These are phyloP conservation scores for Wickerhamomyces xylosicus DNA, from an alignment of 805 yeast genomes.

Conservation along the genomic window DNA sequence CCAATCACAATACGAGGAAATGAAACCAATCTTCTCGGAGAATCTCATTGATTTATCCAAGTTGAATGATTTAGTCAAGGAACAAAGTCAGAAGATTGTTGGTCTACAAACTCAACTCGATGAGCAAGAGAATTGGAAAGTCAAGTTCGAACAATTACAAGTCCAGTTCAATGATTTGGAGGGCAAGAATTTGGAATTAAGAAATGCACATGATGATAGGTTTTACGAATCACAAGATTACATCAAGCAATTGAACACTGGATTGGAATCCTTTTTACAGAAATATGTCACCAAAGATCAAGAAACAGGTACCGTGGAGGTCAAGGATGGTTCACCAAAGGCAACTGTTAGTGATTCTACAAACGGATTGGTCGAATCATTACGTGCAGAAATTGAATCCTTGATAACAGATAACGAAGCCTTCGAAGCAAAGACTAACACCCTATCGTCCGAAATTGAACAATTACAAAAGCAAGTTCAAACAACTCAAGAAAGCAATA, in stretches of 20 bases:
- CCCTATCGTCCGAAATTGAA: constrained; percentile 25
- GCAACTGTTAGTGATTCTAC: neutral
- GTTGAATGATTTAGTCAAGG: constrained; percentile 43
- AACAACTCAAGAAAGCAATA: constrained; percentile 1
- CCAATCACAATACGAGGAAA: constrained; percentile 29
- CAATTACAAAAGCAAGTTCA: constrained; percentile 12
- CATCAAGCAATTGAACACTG: constrained; percentile 17
- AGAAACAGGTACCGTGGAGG: constrained; percentile 11
- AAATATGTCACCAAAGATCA: constrained; percentile 15
- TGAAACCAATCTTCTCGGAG: constrained; percentile 42
- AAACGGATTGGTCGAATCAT: constrained; percentile 13
- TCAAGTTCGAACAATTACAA: constrained; percentile 38
- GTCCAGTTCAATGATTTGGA: constrained; percentile 32
- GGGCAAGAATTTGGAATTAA: constrained; percentile 32
- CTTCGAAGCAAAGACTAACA: constrained; percentile 22
- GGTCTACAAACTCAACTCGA: constrained; percentile 30
- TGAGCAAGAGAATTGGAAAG: constrained; percentile 33
- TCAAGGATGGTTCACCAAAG: neutral
- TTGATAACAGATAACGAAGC: constrained; percentile 37
- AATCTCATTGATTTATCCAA: constrained; percentile 41
- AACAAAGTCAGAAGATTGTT: constrained; percentile 38
- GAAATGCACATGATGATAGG: constrained; percentile 23
- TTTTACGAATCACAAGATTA: constrained; percentile 21
- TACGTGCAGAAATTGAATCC: constrained; percentile 50
- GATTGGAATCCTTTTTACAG: constrained; percentile 19